phyloP scores from a whole-genome alignment of 108 stramenopile species.

The Pseudonitzschia delicatissima region DNA sequence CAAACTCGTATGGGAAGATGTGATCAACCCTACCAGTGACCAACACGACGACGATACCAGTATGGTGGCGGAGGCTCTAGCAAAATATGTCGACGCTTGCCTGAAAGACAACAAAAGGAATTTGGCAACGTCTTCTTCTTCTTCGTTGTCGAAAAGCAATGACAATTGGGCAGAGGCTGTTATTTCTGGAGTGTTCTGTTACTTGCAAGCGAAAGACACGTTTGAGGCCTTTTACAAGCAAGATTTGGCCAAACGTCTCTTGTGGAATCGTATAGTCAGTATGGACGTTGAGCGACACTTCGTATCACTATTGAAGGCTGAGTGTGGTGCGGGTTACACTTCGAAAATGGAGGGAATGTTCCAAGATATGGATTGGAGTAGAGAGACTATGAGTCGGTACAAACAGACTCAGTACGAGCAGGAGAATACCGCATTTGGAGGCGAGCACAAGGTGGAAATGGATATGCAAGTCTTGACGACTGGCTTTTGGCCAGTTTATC shows the following conservation, averaged over 20 bases:
- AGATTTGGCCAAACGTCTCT: conserved; percentile 92
- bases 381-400: conserved; percentile 89
- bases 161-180: conserved; percentile 37
- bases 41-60: conserved; percentile 39
- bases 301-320: conserved; percentile 92
- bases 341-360: conserved; percentile 99
- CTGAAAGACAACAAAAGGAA: conserved; percentile 65
- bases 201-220: conserved; percentile 90
- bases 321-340: conserved; percentile 98
- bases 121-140: neutral
- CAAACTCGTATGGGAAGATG: conserved; percentile 84
- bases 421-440: neutral
- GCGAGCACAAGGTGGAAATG: conserved; percentile 56
- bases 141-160: conserved; percentile 1
- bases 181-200: conserved; percentile 85
- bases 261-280: conserved; percentile 81
- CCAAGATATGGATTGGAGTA: conserved; percentile 93
- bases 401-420: conserved; percentile 39
- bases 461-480: conserved; percentile 91
- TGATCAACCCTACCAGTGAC: conserved; percentile 56
- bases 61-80: conserved; percentile 83
- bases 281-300: conserved; percentile 90
- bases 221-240: conserved; percentile 98
- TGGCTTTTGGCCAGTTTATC: conserved; percentile 96
- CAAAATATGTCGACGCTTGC: conserved; percentile 78